Evolutionary conservation across 164 flowering plant species (phyloP).

Genomic region (Brasenia schreberi): DNA sequence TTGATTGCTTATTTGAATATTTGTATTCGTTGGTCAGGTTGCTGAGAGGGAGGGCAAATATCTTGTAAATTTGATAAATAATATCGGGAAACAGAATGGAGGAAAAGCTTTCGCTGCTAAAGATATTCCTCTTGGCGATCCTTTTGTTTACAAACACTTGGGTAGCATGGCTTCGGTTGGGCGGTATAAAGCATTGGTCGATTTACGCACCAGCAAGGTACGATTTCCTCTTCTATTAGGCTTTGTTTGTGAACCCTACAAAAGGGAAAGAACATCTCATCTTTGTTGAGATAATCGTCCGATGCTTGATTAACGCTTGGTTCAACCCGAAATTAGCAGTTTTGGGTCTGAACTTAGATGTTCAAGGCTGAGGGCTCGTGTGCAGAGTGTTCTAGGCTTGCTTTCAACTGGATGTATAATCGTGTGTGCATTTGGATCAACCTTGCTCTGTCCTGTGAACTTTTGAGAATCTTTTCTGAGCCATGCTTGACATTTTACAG

Average conservation of each 20-base stretch:
- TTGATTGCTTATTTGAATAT: background rate
- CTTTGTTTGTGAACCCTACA: background rate
- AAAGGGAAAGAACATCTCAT: too few relatives aligned
- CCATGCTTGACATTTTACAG: conserved; percentile 14
- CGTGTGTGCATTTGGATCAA: too few relatives aligned
- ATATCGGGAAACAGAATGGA: conserved; percentile 45
- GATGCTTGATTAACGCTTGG: too few relatives aligned
- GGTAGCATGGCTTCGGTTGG: conserved; percentile 93
- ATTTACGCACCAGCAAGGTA: conserved; percentile 73
- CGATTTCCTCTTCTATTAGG: background rate
- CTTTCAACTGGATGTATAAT: too few relatives aligned
- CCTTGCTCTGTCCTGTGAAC: too few relatives aligned
- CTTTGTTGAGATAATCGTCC: too few relatives aligned
- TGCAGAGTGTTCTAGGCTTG: too few relatives aligned
- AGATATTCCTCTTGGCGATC: conserved; percentile 48
- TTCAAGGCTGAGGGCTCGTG: too few relatives aligned
- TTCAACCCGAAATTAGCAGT: too few relatives aligned
- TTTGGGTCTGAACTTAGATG: too few relatives aligned
- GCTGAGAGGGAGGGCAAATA: conserved; percentile 84
- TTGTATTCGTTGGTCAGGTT: conserved; percentile 27
- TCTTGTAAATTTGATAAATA: conserved; percentile 44
- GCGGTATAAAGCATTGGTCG: conserved; percentile 75
- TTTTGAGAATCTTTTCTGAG: too few relatives aligned
- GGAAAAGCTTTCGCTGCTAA: conserved; percentile 50
- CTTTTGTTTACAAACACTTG: conserved; percentile 72